These are phyloP conservation scores for Ligustrum vulgare DNA, from an alignment of 257 asterid genomes.

Conservation along the genomic window DNA sequence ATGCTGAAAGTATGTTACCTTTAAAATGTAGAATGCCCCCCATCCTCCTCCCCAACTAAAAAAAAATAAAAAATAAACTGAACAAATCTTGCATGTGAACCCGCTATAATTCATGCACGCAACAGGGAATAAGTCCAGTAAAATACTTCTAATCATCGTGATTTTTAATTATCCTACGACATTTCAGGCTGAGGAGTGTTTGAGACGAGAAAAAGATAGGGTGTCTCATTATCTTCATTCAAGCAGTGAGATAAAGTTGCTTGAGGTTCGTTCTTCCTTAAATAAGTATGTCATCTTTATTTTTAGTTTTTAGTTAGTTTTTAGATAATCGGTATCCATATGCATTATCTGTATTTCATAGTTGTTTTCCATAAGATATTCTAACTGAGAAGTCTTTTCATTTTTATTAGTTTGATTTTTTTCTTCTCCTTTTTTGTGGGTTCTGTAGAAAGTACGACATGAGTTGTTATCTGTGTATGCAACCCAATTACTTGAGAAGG, in stretches of 20 bases:
- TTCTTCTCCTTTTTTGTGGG: background rate
- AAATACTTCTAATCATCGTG: background rate
- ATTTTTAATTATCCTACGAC: constrained; percentile 21
- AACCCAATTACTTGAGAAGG: constrained; percentile 91
- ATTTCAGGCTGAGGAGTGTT: constrained; percentile 86
- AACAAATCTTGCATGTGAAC: background rate
- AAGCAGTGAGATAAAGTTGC: constrained; percentile 93
- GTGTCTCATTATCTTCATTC: constrained; percentile 93
- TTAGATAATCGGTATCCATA: constrained; percentile 13
- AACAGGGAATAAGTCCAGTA: constrained; percentile 1
- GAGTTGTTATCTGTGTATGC: constrained; percentile 92
- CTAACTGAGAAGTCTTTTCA: background rate
- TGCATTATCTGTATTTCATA: background rate
- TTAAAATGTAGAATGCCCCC: background rate
- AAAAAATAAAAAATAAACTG: no score
- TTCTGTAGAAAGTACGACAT: constrained; percentile 72
- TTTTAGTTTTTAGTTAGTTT: constrained; percentile 21
- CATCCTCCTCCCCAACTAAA: no score
- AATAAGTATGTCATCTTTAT: background rate
- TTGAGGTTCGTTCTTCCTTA: constrained; percentile 66
- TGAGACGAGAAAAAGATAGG: constrained; percentile 86
- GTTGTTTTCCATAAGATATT: constrained; percentile 1
- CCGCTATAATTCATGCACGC: background rate
- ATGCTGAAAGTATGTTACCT: constrained; percentile 64
- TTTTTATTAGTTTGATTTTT: background rate